Evolutionary conservation across 192 early-diverging fungal genomes (phyloP), one percentile per base, ranked within the genome.

Genomic region (Powellomyces hirtus): DNA sequence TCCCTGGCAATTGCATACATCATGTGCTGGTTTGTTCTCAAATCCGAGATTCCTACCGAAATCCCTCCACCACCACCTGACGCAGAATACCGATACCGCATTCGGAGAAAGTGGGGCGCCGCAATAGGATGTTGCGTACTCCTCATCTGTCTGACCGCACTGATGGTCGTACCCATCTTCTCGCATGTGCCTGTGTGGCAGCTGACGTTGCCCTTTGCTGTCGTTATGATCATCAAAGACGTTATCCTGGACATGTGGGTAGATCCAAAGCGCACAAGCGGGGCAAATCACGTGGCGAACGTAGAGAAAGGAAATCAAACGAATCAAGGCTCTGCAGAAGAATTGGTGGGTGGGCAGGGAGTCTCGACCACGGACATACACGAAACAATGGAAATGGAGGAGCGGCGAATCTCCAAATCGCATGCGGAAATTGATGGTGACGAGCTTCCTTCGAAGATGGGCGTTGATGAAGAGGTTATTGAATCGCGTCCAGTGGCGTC

Each of bases 191-290:
- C 80, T 1, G 91, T 94, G 6, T 90, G 89, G 90, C 59, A 86
- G 50, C 77, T 92, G 35, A 91, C 93, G 2, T 73, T 91, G 31
- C 92, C 93, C 0, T 93, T 89, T 81, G 91, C 89, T 0, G 66
- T 77, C 0, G 44, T 88, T 0, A 84, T 86, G 72, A 66, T 92
- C 30, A 36, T 75, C 11, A 66, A 82, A 27, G 92, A 92, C 62
- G 62, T 87, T 6, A 55, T 70, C 16, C 66, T 80, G 42, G 92
- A 92, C 37, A 63, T 63, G 18, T 75, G 30, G 13, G 36, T 34
- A 18, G 37, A n/a, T 29, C 40, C 14, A 2, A 35, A 18, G 14
- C 10, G 59, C 26, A 29, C 13, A 11, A 1, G 42, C 2, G 8
- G 1, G 38, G 22, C 26, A 1, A n/a, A 60, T 5, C 10, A 64